Evolutionary conservation across 2,329 filamentous ascomycete genomes (phyloP), one percentile per base, ranked within the genome.

Genomic region (Phialophora chinensis): DNA sequence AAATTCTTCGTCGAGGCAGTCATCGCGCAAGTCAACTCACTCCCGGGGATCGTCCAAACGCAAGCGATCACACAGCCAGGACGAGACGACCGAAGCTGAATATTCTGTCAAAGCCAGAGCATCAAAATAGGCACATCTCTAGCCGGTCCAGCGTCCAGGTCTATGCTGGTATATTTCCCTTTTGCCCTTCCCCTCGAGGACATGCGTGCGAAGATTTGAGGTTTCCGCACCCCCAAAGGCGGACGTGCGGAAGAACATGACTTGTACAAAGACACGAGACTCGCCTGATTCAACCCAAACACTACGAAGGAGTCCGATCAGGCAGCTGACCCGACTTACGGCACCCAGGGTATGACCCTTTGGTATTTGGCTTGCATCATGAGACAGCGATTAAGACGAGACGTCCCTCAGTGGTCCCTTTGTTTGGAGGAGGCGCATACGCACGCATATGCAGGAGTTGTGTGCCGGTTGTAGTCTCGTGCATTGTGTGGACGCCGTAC

Each of bases 21-120:
- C 29, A 7, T 31, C 49, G 3, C 29, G 44, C 14, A 50, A 31
- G 23, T n/a, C 12, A 52, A 17, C 47, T 61, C 47, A 35, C 2
- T 38, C 59, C 23, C 3, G 23, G 38, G n/a, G 6, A 8, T 49
- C 20, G 3, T 61, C 29, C 10, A 61, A 61, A 53, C 59, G 59
- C 47, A 61, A 61, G 14, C 27, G 29, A 20, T n/a, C 57, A 50
- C 17, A 7, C 6, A 60, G 38, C 17, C 20, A 25, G 31, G 25
- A 50, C 7, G 14, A 12, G 12, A n/a, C 6, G 20, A 49, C 5
- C 38, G 44, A 50, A 17, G 10, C 25, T 27, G 49, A 27, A 25
- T 25, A 25, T 29, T 27, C 49, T 4, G 20, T 27, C 25, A 52
- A 52, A 29, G 49, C 23, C 49, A 52, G 23, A 52, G 23, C 49